A percentile compares a stretch with the other conserved stretches of the same genome.
Conservation (phyloP, 2,329 filamentous ascomycete species). For the Herpomyces periplanetae region DNA sequence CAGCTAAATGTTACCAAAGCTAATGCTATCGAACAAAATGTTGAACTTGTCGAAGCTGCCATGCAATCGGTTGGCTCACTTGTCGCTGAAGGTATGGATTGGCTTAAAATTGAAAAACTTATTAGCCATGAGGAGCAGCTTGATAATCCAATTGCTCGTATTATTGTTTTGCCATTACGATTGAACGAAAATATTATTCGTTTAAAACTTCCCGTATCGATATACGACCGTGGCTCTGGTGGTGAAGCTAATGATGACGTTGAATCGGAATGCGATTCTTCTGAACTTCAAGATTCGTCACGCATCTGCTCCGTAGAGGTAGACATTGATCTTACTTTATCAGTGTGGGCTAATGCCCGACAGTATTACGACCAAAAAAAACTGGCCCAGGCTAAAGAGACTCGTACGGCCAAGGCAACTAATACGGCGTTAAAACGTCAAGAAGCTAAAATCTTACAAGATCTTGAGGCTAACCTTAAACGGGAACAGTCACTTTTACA, state of each 20-base stretch:
- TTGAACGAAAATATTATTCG: conserved; percentile 65
- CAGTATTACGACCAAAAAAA: conserved; percentile 76
- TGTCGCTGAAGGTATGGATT: conserved; percentile 84
- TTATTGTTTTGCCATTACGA: conserved; percentile 56
- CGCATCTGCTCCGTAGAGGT: conserved; percentile 26
- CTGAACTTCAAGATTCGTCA: conserved; percentile 12
- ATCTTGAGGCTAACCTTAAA: conserved; percentile 55
- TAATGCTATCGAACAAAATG: conserved; percentile 54
- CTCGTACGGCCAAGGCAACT: conserved; percentile 48
- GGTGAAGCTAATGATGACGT: conserved; percentile 18
- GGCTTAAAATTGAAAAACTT: conserved; percentile 56
- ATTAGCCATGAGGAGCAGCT: conserved; percentile 52
- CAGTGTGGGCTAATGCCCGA: conserved; percentile 55
- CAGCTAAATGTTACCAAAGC: conserved; percentile 54
- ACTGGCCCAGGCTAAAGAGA: conserved; percentile 42
- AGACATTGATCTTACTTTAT: conserved; percentile 45
- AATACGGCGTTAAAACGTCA: conserved; percentile 50
- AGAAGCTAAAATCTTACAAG: conserved; percentile 48
- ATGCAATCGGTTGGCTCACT: conserved; percentile 68
- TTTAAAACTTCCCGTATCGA: conserved; percentile 24
- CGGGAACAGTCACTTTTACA: conserved; percentile 61
- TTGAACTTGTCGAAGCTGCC: conserved; percentile 62
- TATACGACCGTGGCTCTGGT: conserved; percentile 16
- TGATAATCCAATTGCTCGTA: conserved; percentile 44
- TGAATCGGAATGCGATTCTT: conserved; percentile 21